Conservation (phyloP, 352 stramenopile genomes). For the Globisporangium cystogenes region DNA sequence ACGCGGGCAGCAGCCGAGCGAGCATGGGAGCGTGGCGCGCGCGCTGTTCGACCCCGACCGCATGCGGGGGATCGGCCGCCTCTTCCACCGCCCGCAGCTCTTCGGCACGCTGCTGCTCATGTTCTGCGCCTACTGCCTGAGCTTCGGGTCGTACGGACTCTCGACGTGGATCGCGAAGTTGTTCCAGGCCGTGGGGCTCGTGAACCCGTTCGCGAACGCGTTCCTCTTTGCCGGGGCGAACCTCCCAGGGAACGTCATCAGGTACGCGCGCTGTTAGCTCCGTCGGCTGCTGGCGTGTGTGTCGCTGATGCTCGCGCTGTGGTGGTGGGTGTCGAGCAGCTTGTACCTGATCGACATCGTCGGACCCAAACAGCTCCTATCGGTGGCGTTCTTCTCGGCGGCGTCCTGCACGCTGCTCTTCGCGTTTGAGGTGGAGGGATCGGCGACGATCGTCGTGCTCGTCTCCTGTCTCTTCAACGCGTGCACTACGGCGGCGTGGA, state of each 20-base stretch:
- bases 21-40: constrained; percentile 48
- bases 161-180: constrained; percentile 94
- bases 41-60: constrained; percentile 65
- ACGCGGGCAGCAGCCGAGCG: neutral
- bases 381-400: constrained; percentile 60
- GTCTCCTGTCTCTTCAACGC: constrained; percentile 91
- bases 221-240: constrained; percentile 91
- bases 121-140: constrained; percentile 62
- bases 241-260: constrained; percentile 88
- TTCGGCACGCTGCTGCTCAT: constrained; percentile 57
- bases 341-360: constrained; percentile 69
- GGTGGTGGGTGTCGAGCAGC: constrained; percentile 15
- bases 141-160: constrained; percentile 90
- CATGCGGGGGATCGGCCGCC: constrained; percentile 28
- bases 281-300: neutral
- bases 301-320: neutral
- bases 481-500: constrained; percentile 88
- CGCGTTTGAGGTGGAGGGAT: constrained; percentile 66
- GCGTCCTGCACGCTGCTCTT: constrained; percentile 68
- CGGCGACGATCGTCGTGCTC: constrained; percentile 69
- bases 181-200: constrained; percentile 83
- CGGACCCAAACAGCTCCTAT: constrained; percentile 64
- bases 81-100: constrained; percentile 44
- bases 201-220: constrained; percentile 89
- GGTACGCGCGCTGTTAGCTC: constrained; percentile 18